Conservation (phyloP, 208 protist species). For the Trypanosoma melophagium region DNA sequence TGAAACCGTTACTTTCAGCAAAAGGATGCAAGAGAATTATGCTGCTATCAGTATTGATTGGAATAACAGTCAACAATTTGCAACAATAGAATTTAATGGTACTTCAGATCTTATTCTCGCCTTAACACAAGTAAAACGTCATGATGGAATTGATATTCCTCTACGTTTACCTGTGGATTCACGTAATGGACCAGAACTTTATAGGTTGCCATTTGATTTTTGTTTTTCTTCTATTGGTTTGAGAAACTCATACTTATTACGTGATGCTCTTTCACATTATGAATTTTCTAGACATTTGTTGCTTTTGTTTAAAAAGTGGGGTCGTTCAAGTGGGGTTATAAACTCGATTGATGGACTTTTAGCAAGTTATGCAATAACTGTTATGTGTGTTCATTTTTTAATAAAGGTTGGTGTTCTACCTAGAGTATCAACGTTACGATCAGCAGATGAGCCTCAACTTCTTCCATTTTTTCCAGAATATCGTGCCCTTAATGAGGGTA, state of each 20-base stretch:
- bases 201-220: slow-evolving; percentile 88
- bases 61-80: slow-evolving; percentile 75
- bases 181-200: slow-evolving; percentile 81
- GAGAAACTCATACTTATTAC: slow-evolving; percentile 80
- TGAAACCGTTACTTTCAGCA: slow-evolving; percentile 54
- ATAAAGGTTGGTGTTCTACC: slow-evolving; percentile 56
- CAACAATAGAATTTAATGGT: slow-evolving; percentile 68
- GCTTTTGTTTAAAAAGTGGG: slow-evolving; percentile 86
- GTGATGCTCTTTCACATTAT: slow-evolving; percentile 62
- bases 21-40: slow-evolving; percentile 55
- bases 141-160: slow-evolving; percentile 76
- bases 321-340: slow-evolving; percentile 68
- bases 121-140: slow-evolving; percentile 63
- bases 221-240: slow-evolving; percentile 85
- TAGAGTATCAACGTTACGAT: slow-evolving; percentile 42
- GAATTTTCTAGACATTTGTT: slow-evolving; percentile 79
- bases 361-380: slow-evolving; percentile 83
- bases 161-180: slow-evolving; percentile 77
- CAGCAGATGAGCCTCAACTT: slow-evolving; percentile 46
- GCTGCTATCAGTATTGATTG: slow-evolving; percentile 67
- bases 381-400: slow-evolving; percentile 87
- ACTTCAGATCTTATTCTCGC: slow-evolving; percentile 68
- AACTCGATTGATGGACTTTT: slow-evolving; percentile 89
- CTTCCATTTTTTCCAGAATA: slow-evolving; percentile 62
- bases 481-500: slow-evolving; percentile 34